A percentile compares a stretch with the other conserved stretches of the same genome.
Evolutionary conservation across 768 basidiomycete species (phyloP).

Genomic region (Aureoboletus auriporus): DNA sequence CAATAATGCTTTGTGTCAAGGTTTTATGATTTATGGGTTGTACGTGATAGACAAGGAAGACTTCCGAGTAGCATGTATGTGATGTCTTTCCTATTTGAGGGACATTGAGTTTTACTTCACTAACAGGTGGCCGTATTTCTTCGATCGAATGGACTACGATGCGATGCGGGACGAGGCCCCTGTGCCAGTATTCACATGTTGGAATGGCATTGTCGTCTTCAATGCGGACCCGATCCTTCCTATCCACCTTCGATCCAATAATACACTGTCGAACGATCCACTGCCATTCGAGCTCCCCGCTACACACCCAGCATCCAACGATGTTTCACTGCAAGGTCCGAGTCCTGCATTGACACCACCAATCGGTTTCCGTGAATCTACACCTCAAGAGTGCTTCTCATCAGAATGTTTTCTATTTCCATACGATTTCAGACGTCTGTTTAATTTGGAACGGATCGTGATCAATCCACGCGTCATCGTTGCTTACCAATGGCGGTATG

Average conservation of each 20-base stretch:
- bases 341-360: slow-evolving; percentile 21
- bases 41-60: slow-evolving; percentile 16
- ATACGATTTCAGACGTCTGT: slow-evolving; percentile 39
- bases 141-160: slow-evolving; percentile 33
- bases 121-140: slow-evolving; percentile 38
- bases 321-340: slow-evolving; percentile 24
- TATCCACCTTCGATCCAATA: slow-evolving; percentile 33
- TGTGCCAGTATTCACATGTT: slow-evolving; percentile 42
- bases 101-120: too few relatives aligned
- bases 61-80: slow-evolving; percentile 14
- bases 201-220: slow-evolving; percentile 44
- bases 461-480: too few relatives aligned
- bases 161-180: slow-evolving; percentile 37
- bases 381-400: too few relatives aligned
- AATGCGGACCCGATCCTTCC: slow-evolving; percentile 40
- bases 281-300: slow-evolving; percentile 4
- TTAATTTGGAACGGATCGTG: slow-evolving; percentile 31
- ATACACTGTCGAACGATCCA: slow-evolving; percentile 32
- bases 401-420: slow-evolving; percentile 28
- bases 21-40: slow-evolving; percentile 23
- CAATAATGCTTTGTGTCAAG: slow-evolving; percentile 1
- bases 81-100: too few relatives aligned
- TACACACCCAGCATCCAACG: slow-evolving; percentile 16
- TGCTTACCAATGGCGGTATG: slow-evolving; percentile 24
- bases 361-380: too few relatives aligned